Evolutionary conservation across 2,329 filamentous ascomycete species (phyloP).

Genomic region (Monosporascus cannonballus): DNA sequence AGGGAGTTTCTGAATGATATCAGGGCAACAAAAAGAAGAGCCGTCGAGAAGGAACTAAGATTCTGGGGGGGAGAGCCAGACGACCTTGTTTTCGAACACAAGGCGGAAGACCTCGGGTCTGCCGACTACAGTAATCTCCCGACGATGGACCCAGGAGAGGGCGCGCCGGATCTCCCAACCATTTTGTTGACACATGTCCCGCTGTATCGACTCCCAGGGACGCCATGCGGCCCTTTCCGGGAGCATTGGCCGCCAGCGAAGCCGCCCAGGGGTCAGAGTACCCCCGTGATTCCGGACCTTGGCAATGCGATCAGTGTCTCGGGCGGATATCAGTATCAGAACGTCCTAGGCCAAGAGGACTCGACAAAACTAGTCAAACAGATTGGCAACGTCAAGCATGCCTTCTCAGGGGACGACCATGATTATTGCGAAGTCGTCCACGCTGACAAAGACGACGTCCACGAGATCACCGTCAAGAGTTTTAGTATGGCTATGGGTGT

Average conservation of each 20-base stretch:
- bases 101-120: slow-evolving; percentile 51
- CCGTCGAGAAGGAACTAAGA: slow-evolving; percentile 62
- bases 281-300: slow-evolving; percentile 53
- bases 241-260: slow-evolving; percentile 74
- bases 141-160: slow-evolving; percentile 35
- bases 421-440: slow-evolving; percentile 94
- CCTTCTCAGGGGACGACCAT: slow-evolving; percentile 95
- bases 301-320: slow-evolving; percentile 73
- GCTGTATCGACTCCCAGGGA: slow-evolving; percentile 73
- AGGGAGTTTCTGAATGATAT: slow-evolving; percentile 69
- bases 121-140: slow-evolving; percentile 35
- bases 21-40: slow-evolving; percentile 57
- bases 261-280: slow-evolving; percentile 51
- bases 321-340: slow-evolving; percentile 92
- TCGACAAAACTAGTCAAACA: slow-evolving; percentile 70
- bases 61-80: slow-evolving; percentile 55
- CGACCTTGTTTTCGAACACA: slow-evolving; percentile 51
- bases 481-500: slow-evolving; percentile 97
- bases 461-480: slow-evolving; percentile 92
- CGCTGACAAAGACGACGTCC: slow-evolving; percentile 57
- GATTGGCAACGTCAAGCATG: slow-evolving; percentile 74
- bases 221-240: slow-evolving; percentile 79
- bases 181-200: slow-evolving; percentile 89
- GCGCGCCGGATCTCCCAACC: slow-evolving; percentile 66
- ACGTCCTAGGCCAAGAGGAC: slow-evolving; percentile 73